Evolutionary conservation across 805 yeast species (phyloP), one percentile per base, ranked within the genome.

Genomic region (Suhomyces xylopsoci): DNA sequence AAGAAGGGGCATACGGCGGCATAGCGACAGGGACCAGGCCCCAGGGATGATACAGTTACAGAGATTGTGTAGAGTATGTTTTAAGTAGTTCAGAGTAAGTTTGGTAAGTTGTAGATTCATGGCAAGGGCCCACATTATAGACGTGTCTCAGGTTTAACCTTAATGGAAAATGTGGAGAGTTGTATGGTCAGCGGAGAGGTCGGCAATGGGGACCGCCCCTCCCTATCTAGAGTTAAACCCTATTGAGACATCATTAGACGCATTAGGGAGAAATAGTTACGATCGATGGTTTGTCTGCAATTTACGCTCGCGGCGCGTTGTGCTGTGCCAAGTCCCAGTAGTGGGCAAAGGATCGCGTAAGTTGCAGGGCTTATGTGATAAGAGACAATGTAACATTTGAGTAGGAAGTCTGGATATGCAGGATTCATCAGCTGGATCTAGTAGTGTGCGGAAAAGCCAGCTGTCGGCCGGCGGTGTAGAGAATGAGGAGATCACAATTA

Each of bases 251-350:
- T 38, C 42, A 19, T 38, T 38, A 24, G 45, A n/a, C 45, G 45
- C 45, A 42, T 42, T 22, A 42, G 45, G 26, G 17, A n/a, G 22
- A 42, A 42, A 24, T 42, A 42, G 45, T 42, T 42, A 42, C 45
- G 45, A 42, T 42, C 45, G 45, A 42, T 42, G 45, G 17, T 24
- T 42, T 42, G 45, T 42, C 30, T 22, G 45, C 19, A 24, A 42
- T 22, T 42, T 42, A 42, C 42, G 42, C 42, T 36, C 42, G 20
- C 20, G 42, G 24, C 42, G 42, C 42, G 42, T 38, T 38, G 24
- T 12, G 14, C 42, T 38, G 24, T 38, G 22, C 22, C 22, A 38
- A 19, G 42, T 17, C 22, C 42, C 22, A 17, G 14, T 10, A 28
- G n/a, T 28, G 14, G 32, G 32, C 14, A 19, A 19, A 17, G 7